Conservation (phyloP, 2,329 filamentous ascomycete genomes). For the Fusarium longipes region DNA sequence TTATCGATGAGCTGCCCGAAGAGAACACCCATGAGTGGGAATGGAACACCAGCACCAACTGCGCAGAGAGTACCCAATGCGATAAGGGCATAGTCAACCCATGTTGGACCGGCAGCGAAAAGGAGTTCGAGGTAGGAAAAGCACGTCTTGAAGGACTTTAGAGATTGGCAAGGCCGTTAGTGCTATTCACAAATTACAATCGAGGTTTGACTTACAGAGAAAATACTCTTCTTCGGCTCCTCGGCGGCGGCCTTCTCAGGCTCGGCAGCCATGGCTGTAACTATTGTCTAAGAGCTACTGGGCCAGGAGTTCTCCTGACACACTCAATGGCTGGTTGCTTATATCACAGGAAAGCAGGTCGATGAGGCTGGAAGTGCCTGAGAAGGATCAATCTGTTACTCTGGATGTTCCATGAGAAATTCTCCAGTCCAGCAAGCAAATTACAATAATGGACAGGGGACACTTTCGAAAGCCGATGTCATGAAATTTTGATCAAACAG, state of each 20-base stretch:
- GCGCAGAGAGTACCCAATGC: constrained; percentile 57
- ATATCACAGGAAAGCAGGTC: not conserved
- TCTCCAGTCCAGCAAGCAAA: not conserved
- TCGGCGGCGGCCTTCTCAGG: constrained; percentile 18
- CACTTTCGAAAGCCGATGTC: not conserved
- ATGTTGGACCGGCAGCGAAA: constrained; percentile 51
- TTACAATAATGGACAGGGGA: not conserved
- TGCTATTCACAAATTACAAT: not conserved
- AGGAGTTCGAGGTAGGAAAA: constrained; percentile 56
- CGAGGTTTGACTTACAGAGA: constrained; percentile 25
- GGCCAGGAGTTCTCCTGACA: not conserved
- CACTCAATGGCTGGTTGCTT: not conserved
- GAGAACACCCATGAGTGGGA: constrained; percentile 71
- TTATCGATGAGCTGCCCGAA: constrained; percentile 72
- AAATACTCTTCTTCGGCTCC: constrained; percentile 23
- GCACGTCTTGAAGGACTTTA: constrained; percentile 23
- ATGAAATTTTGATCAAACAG: not conserved
- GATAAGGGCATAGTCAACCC: constrained; percentile 56
- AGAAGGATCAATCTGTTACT: not conserved
- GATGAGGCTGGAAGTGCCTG: not conserved
- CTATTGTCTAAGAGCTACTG: not conserved
- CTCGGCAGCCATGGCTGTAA: constrained; percentile 25
- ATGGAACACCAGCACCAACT: constrained; percentile 69
- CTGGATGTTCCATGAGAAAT: not conserved
- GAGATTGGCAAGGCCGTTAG: not conserved